phyloP scores from a whole-genome alignment of 2,329 filamentous ascomycete genomes.

The Fusarium palustre region DNA sequence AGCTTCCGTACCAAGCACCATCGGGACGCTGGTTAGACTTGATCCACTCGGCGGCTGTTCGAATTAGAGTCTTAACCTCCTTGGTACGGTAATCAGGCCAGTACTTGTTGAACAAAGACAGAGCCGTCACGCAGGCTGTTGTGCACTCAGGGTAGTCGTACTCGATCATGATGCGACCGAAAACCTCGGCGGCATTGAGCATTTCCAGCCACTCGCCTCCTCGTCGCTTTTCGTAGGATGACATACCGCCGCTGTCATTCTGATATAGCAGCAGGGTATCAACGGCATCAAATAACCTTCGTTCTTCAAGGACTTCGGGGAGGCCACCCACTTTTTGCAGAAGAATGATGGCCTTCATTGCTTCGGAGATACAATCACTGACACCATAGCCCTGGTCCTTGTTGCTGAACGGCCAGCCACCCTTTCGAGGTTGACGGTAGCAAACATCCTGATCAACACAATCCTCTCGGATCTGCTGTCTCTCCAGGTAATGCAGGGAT shows the following conservation, averaged over 20 bases:
- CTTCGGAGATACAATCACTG: constrained; percentile 93
- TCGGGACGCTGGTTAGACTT: constrained; percentile 80
- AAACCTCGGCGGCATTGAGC: constrained; percentile 96
- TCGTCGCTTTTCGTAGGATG: constrained; percentile 88
- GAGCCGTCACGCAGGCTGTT: constrained; percentile 88
- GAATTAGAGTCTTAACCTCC: constrained; percentile 81
- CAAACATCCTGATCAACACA: constrained; percentile 80
- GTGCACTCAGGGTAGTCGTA: constrained; percentile 99
- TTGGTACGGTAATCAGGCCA: constrained; percentile 82
- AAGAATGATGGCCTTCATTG: constrained; percentile 85
- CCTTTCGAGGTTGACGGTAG: constrained; percentile 91
- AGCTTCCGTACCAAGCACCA: constrained; percentile 97
- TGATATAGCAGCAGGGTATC: constrained; percentile 94
- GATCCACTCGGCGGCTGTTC: constrained; percentile 83
- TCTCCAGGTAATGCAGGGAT: constrained; percentile 86
- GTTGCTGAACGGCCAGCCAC: constrained; percentile 96
- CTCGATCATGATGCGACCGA: constrained; percentile 97
- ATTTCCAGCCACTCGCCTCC: constrained; percentile 83
- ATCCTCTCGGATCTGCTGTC: constrained; percentile 90
- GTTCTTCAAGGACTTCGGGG: constrained; percentile 78
- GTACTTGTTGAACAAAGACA: constrained; percentile 83
- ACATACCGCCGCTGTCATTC: constrained; percentile 85
- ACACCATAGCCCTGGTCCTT: constrained; percentile 94
- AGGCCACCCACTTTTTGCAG: constrained; percentile 84
- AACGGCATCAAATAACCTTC: constrained; percentile 85